Conservation (phyloP, 352 stramenopile species). For the Phytophthora sp. region DNA sequence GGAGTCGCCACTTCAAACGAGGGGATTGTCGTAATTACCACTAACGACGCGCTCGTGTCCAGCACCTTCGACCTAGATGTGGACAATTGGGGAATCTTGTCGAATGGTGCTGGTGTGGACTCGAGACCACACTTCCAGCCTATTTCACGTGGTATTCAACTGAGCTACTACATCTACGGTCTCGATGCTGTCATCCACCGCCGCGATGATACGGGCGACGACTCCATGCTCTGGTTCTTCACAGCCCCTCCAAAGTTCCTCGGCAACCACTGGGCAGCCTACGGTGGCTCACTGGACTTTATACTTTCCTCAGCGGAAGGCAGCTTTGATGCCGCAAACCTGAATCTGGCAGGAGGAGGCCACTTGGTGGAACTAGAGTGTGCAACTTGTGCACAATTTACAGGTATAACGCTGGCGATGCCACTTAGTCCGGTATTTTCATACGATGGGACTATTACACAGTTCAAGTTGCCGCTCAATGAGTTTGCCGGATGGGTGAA, state of each 20-base stretch:
- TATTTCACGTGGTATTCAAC: conserved; percentile 64
- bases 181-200: conserved; percentile 74
- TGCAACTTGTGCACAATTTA: conserved; percentile 78
- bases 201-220: conserved; percentile 63
- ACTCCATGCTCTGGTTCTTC: conserved; percentile 91
- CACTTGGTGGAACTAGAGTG: conserved; percentile 90
- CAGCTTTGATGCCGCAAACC: conserved; percentile 80
- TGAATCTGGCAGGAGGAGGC: conserved; percentile 67
- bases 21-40: conserved; percentile 83
- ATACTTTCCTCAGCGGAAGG: conserved; percentile 90
- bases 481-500: conserved; percentile 90
- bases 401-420: conserved; percentile 86
- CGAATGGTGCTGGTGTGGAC: conserved; percentile 52
- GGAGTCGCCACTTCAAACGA: conserved; percentile 60
- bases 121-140: conserved; percentile 49
- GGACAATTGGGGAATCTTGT: conserved; percentile 83
- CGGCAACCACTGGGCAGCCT: conserved; percentile 88
- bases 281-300: conserved; percentile 91
- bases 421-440: conserved; percentile 74
- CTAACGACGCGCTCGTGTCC: conserved; percentile 68
- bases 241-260: conserved; percentile 82
- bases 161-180: conserved; percentile 93
- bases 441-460: conserved; percentile 83
- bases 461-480: conserved; percentile 82
- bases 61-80: conserved; percentile 82